Evolutionary conservation across 2,329 filamentous ascomycete species (phyloP), one percentile per base, ranked within the genome.

Genomic region (Hypoxylon sp.): DNA sequence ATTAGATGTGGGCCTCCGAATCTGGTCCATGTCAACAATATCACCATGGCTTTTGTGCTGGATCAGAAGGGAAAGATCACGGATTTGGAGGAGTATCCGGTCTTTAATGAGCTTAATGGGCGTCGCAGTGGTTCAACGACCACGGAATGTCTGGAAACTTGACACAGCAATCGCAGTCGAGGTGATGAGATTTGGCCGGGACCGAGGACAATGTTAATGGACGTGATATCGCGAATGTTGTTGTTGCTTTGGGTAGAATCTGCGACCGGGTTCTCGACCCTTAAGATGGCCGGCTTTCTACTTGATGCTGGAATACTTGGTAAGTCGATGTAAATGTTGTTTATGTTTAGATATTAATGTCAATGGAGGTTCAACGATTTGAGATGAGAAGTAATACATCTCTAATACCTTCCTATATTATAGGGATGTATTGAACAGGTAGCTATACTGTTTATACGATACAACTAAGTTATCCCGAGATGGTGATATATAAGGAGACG

Each of bases 1-100:
- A 55, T 14, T 19, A 51, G 46, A 3, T 26, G 35, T 29, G 64
- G 55, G 5, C 39, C 59, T 24, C 17, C 31, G n/a, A 51, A 57
- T 10, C 26, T 67, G 31, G 37, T 69, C 9, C 70, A 65, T 26
- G 46, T 64, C 13, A 59, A 67, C 9, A 63, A 63, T 19, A 26
- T 62, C 48, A 53, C 35, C 6, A 65, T 62, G 35, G 35, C 57
- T 9, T 63, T 63, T 33, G 17, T 42, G 4, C 14, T 70, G 11
- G 42, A 50, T 6, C 9, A n/a, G 8, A 14, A 52, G 5, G 58
- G 52, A 6, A 65, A 58, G 42, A 69, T 63, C 31, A 37, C 17
- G 19, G 44, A 6, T 1, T 5, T 60, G n/a, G 54, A 55, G 31
- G 54, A 69, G 33, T 65, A 62, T 22, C 42, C 51, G 8, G 66